Conservation (phyloP, 257 asterid species). For the Leonotis leonurus region DNA sequence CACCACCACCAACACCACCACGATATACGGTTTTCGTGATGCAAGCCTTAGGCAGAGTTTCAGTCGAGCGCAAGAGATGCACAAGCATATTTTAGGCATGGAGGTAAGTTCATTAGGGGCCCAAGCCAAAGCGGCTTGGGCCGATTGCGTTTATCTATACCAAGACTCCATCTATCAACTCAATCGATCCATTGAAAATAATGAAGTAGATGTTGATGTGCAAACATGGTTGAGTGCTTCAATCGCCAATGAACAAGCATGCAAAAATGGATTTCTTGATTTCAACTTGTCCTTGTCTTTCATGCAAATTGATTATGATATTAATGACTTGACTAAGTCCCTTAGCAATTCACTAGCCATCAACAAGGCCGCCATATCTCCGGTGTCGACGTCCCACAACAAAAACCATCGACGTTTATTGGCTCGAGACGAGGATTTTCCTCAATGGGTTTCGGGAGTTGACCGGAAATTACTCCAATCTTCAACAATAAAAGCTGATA, state of each 20-base stretch:
- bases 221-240: conserved; percentile 74
- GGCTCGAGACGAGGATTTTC: conserved; percentile 36
- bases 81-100: conserved; percentile 27
- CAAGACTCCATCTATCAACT: conserved; percentile 38
- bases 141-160: conserved; percentile 43
- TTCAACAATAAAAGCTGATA: conserved; percentile 22
- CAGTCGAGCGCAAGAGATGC: conserved; percentile 30
- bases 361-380: conserved; percentile 31
- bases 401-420: too few species aligned
- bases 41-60: conserved; percentile 20
- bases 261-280: conserved; percentile 51
- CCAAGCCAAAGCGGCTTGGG: conserved; percentile 40
- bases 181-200: conserved; percentile 14
- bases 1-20: conserved; percentile 10
- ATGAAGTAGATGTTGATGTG: conserved; percentile 25
- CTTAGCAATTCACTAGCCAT: conserved; percentile 59
- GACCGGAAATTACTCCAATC: conserved; percentile 39
- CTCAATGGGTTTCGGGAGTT: conserved; percentile 34
- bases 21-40: too few species aligned
- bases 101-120: conserved; percentile 28
- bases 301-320: too few species aligned
- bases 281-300: conserved; percentile 29
- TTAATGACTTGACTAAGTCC: conserved; percentile 21
- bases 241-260: conserved; percentile 50
- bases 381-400: too few species aligned